phyloP scores from a whole-genome alignment of 176 grass and related monocot species.

The Carex cristatella region DNA sequence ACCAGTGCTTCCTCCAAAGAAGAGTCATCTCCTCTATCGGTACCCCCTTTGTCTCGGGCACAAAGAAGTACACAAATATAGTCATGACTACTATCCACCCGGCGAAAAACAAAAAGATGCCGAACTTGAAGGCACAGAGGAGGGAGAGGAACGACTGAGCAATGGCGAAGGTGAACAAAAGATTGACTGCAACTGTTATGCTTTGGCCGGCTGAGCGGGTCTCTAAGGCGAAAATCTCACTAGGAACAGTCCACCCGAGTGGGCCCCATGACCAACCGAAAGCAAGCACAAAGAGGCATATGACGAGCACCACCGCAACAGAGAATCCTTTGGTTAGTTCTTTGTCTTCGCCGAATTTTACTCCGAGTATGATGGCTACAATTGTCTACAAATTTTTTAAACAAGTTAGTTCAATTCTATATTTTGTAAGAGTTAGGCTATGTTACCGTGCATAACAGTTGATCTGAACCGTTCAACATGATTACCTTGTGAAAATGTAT shows the following conservation, averaged over 20 bases:
- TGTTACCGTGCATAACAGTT: too few relatives aligned
- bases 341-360: constrained; percentile 65
- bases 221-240: constrained; percentile 92
- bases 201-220: constrained; percentile 87
- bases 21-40: constrained; percentile 85
- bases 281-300: constrained; percentile 88
- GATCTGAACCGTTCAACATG: too few relatives aligned
- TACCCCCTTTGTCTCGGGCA: constrained; percentile 85
- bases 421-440: too few relatives aligned
- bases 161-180: constrained; percentile 69
- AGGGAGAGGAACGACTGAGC: constrained; percentile 72
- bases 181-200: constrained; percentile 86
- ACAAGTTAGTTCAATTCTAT: not conserved
- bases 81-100: constrained; percentile 80
- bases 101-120: constrained; percentile 92
- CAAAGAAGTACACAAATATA: constrained; percentile 54
- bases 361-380: constrained; percentile 64
- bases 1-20: constrained; percentile 87
- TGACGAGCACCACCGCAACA: constrained; percentile 55
- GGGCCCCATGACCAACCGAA: constrained; percentile 97
- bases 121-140: constrained; percentile 70
- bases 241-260: constrained; percentile 83
- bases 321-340: constrained; percentile 58
- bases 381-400: constrained; percentile 37
- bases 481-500: too few relatives aligned